phyloP scores from a whole-genome alignment of 169 alveolate species.

The Plasmodium gonderi region DNA sequence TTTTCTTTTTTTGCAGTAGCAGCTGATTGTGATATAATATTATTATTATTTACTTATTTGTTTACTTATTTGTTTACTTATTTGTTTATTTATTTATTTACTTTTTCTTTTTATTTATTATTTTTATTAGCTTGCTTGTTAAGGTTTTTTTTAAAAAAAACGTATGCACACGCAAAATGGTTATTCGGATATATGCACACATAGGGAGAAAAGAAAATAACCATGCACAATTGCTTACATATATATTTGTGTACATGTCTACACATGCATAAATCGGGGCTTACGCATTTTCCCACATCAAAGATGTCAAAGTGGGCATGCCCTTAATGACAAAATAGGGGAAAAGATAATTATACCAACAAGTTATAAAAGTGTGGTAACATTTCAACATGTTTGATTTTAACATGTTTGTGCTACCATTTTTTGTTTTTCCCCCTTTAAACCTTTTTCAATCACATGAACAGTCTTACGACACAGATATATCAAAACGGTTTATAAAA shows the following conservation, averaged over 20 bases:
- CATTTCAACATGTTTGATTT: neutral
- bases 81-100: no score
- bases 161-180: neutral
- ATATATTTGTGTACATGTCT: neutral
- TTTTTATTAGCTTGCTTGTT: neutral
- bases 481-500: neutral
- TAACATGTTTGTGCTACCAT: neutral
- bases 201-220: no score
- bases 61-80: no score
- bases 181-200: neutral
- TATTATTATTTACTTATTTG: no score
- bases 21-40: no score
- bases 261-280: neutral
- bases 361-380: neutral
- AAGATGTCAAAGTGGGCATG: neutral
- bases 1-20: neutral
- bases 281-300: neutral
- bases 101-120: neutral
- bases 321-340: neutral
- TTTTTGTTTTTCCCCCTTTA: neutral
- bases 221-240: no score
- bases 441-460: constrained; percentile 1
- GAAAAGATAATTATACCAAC: neutral
- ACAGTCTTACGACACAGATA: neutral
- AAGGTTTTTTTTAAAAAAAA: neutral